phyloP scores from a whole-genome alignment of 1,139 yeast genomes.

The Saccharomyces hybrid region DNA sequence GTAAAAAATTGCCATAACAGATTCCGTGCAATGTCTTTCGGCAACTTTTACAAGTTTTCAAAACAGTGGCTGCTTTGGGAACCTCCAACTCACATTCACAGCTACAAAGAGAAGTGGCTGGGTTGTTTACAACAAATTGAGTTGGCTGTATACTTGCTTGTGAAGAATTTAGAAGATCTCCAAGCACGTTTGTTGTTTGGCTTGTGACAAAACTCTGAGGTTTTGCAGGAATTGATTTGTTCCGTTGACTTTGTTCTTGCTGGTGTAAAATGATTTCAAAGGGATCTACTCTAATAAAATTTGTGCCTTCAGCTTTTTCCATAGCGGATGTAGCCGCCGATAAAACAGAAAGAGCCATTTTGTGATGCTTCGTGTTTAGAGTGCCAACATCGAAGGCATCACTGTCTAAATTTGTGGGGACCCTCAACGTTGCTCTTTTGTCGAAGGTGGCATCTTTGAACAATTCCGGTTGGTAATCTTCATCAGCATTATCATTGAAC shows the following conservation, averaged over 20 bases:
- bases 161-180: slow-evolving; percentile 25
- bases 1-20: slow-evolving; percentile 28
- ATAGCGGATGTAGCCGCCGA: slow-evolving; percentile 14
- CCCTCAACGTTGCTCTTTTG: slow-evolving; percentile 28
- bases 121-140: slow-evolving; percentile 17
- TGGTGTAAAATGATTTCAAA: slow-evolving; percentile 16
- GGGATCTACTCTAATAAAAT: slow-evolving; percentile 28
- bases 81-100: slow-evolving; percentile 31
- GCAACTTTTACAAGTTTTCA: slow-evolving; percentile 26
- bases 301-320: slow-evolving; percentile 6
- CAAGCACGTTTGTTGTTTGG: slow-evolving; percentile 31
- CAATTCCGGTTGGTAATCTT: slow-evolving; percentile 40
- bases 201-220: slow-evolving; percentile 15
- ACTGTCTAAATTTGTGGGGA: slow-evolving; percentile 18
- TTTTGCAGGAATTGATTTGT: not conserved
- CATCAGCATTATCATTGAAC: slow-evolving; percentile 42
- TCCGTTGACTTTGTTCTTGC: slow-evolving; percentile 4
- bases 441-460: slow-evolving; percentile 41
- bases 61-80: slow-evolving; percentile 11
- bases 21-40: slow-evolving; percentile 24
- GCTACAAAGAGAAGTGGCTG: not conserved
- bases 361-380: slow-evolving; percentile 25
- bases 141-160: slow-evolving; percentile 26
- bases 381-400: slow-evolving; percentile 24
- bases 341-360: slow-evolving; percentile 20